These are phyloP conservation scores for Acorus gramineus DNA, from an alignment of 106 monocot species.

Conservation along the genomic window DNA sequence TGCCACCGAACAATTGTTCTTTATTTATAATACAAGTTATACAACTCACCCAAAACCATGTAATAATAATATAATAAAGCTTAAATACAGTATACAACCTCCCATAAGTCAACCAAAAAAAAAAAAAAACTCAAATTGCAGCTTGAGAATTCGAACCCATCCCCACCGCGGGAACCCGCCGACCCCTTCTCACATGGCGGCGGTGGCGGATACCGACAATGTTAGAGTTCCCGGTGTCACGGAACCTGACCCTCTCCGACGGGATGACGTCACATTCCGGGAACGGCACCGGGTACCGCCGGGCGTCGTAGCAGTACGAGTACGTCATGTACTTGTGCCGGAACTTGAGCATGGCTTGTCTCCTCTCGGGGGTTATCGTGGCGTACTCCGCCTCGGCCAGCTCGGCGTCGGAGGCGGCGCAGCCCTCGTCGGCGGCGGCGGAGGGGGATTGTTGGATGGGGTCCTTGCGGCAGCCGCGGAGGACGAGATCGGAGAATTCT, in stretches of 20 bases:
- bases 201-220: constrained; percentile 1
- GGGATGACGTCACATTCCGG: constrained; percentile 10
- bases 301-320: constrained; percentile 9
- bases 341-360: constrained; percentile 8
- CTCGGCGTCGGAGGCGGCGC: not conserved
- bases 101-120: no score
- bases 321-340: constrained; percentile 6
- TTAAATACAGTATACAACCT: no score
- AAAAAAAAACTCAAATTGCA: no score
- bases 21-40: no score
- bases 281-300: constrained; percentile 3
- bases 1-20: no score
- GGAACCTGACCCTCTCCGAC: not conserved
- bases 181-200: not conserved
- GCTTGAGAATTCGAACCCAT: no score
- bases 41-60: no score
- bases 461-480: constrained; percentile 2
- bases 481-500: constrained; percentile 7
- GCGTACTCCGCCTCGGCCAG: not conserved
- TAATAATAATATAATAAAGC: no score
- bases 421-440: not conserved
- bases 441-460: not conserved
- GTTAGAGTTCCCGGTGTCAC: not conserved
- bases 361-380: not conserved
- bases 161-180: not conserved